Conservation (phyloP, 2,329 filamentous ascomycete genomes). For the Westerdykella ornata region DNA sequence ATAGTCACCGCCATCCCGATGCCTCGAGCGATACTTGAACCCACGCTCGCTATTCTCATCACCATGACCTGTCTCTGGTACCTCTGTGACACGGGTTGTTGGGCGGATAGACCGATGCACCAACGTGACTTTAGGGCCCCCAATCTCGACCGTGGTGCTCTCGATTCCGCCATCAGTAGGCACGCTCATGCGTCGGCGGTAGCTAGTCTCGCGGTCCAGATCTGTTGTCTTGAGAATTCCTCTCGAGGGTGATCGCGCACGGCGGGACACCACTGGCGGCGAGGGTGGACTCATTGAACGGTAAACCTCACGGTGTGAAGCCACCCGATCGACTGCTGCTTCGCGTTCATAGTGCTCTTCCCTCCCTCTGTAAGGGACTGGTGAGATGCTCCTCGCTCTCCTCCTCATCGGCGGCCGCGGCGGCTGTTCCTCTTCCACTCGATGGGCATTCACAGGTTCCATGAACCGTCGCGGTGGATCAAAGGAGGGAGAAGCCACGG, state of each 20-base stretch:
- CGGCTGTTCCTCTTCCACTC: not conserved
- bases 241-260: conserved; percentile 13
- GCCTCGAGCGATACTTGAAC: too few species aligned
- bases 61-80: conserved; percentile 1
- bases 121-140: conserved; percentile 27
- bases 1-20: not conserved
- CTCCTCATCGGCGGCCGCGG: not conserved
- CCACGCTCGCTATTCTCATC: not conserved
- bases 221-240: conserved; percentile 22
- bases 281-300: conserved; percentile 11
- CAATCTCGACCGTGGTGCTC: conserved; percentile 26
- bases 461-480: too few species aligned
- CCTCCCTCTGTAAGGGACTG: not conserved
- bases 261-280: conserved; percentile 5
- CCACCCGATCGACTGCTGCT: not conserved
- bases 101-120: conserved; percentile 7
- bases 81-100: conserved; percentile 1
- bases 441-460: too few species aligned
- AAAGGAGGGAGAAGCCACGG: too few species aligned
- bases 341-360: not conserved
- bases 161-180: conserved; percentile 16
- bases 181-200: conserved; percentile 8
- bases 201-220: conserved; percentile 13
- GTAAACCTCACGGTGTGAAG: not conserved
- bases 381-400: not conserved